A percentile compares a stretch with the other conserved stretches of the same genome.
phyloP scores from a whole-genome alignment of 345 rosid genomes.

The Moricandia arvensis region DNA sequence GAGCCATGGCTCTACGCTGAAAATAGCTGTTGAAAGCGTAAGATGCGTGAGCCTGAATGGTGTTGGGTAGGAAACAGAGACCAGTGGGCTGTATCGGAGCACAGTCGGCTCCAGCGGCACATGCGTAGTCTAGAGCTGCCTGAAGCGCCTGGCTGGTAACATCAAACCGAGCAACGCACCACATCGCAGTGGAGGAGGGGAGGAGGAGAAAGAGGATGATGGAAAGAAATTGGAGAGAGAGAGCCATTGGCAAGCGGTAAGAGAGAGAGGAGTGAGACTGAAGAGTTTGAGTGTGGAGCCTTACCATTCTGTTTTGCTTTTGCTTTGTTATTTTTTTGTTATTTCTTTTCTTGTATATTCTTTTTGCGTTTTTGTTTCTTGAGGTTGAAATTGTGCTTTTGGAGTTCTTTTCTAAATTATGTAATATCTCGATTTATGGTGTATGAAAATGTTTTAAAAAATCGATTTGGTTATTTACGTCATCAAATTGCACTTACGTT shows the following conservation, averaged over 20 bases:
- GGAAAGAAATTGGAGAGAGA: conserved; percentile 28
- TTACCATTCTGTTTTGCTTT: conserved; percentile 34
- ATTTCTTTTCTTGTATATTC: conserved; percentile 5
- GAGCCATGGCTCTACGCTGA: conserved; percentile 61
- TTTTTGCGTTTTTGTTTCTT: conserved; percentile 4
- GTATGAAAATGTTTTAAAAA: too few relatives aligned
- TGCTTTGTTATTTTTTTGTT: conserved; percentile 26
- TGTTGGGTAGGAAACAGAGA: conserved; percentile 66
- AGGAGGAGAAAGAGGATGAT: conserved; percentile 34
- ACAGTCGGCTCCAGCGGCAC: conserved; percentile 73
- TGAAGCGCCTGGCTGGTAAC: conserved; percentile 61
- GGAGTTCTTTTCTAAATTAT: background rate
- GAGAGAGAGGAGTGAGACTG: conserved; percentile 27
- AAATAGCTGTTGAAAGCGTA: conserved; percentile 80
- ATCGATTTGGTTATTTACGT: too few relatives aligned
- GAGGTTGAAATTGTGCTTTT: conserved; percentile 17
- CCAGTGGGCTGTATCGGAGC: conserved; percentile 52
- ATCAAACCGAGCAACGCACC: conserved; percentile 84
- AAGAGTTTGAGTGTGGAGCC: conserved; percentile 34
- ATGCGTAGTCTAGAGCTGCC: conserved; percentile 66
- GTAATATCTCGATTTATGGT: background rate
- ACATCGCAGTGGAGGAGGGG: conserved; percentile 27
- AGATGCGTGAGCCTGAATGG: conserved; percentile 70
- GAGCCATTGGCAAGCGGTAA: conserved; percentile 34
- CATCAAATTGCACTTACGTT: too few relatives aligned